These are phyloP conservation scores for Torulaspora globosa DNA, from an alignment of 1,139 yeast species.

Conservation along the genomic window DNA sequence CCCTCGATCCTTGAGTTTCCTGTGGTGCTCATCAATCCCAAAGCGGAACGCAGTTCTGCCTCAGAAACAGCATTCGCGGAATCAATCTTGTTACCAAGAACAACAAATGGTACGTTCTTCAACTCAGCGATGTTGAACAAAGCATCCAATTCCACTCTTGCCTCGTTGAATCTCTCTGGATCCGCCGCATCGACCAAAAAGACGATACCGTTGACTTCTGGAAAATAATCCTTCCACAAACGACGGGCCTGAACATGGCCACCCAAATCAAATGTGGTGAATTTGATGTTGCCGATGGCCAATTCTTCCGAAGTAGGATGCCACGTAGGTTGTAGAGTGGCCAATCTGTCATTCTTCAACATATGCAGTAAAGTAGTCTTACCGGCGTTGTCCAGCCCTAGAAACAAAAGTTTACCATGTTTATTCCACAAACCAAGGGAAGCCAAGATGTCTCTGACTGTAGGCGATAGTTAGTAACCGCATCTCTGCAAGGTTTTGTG, in stretches of 20 bases:
- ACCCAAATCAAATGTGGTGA: constrained; percentile 97
- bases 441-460: constrained; percentile 87
- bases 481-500: background rate
- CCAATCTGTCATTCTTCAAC: constrained; percentile 95
- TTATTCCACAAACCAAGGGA: constrained; percentile 95
- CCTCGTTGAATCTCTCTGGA: constrained; percentile 89
- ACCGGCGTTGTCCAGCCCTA: constrained; percentile 98
- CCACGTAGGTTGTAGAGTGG: constrained; percentile 94
- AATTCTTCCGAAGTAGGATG: constrained; percentile 98
- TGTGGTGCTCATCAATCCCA: constrained; percentile 83
- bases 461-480: constrained; percentile 16
- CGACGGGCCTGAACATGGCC: constrained; percentile 99
- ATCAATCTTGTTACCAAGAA: constrained; percentile 95
- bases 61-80: constrained; percentile 92
- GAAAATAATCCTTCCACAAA: constrained; percentile 98
- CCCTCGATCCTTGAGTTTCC: constrained; percentile 76
- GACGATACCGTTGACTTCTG: constrained; percentile 96
- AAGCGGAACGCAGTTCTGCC: constrained; percentile 85
- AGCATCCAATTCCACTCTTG: constrained; percentile 91
- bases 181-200: constrained; percentile 97
- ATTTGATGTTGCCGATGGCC: constrained; percentile 92
- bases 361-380: constrained; percentile 94
- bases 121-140: constrained; percentile 89
- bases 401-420: constrained; percentile 91
- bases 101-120: constrained; percentile 80